Evolutionary conservation across 306 rosid species (phyloP), one percentile per base, ranked within the genome.

Genomic region (Phaseolus lunatus): DNA sequence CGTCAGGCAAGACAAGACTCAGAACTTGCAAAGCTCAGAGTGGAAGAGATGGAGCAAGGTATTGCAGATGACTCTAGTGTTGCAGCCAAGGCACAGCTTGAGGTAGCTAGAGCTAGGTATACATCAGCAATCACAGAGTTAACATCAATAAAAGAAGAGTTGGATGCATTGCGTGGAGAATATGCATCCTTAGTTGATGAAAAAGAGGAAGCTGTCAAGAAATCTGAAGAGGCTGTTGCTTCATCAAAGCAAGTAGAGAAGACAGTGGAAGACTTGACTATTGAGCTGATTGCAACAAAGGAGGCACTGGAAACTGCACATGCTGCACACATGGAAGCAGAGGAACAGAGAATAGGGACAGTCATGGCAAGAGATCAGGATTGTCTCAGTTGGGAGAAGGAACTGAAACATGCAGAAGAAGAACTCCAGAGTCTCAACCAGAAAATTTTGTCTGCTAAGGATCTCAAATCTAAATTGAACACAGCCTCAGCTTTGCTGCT

Each of bases 11-110:
- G 85, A 71, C 99, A 96, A 78, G 99, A 96, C 83, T 89, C 98
- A 0, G 98, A 96, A 67, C 99, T 96, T 49, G 96, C 97, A 33
- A 91, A 87, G 87, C 97, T 96, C 41, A 89, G 99, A 82, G 99
- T 96, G 69, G 97, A 96, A 83, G 99, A 96, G 85, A 89, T 96
- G 97, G 99, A 96, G 85, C 98, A 96, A 69, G 99, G 99, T 10
- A 93, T 96, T 48, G 94, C 97, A 18, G 97, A 93, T 22, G 98
- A 93, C 75, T 85, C 97, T 8, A 96, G 99, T 24, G 90, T 92
- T 18, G 99, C 99, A 35, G 94, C 93, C 82, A 91, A 90, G 92
- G 98, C 96, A 2, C 99, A 96, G 76, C 98, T 96, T 19, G 96
- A 96, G 88, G 98, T 96, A 26, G 99, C 99, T 9, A 96, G 91